These are phyloP conservation scores for Fragilariopsis cylindrus DNA, from an alignment of 108 stramenopile species.

Conservation along the genomic window DNA sequence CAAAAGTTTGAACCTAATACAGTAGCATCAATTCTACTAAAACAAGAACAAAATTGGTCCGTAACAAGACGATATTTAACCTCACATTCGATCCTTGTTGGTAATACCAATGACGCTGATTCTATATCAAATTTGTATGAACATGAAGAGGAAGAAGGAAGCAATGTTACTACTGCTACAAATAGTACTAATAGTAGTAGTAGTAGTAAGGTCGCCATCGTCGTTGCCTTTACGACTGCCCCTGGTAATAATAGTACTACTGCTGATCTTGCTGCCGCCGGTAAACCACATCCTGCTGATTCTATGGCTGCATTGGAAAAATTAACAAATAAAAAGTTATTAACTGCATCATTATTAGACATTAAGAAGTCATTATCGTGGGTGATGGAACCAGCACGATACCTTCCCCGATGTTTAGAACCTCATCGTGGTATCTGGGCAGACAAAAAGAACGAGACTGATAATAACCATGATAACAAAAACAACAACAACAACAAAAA, in stretches of 20 bases:
- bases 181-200: background rate
- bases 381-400: constrained; percentile 3
- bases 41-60: constrained; percentile 29
- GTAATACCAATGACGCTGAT: constrained; percentile 1
- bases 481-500: background rate
- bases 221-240: background rate
- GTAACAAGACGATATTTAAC: constrained; percentile 41
- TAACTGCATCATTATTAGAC: background rate
- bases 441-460: background rate
- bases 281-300: background rate
- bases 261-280: background rate
- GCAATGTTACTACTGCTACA: no score
- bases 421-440: constrained; percentile 35
- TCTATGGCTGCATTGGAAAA: background rate
- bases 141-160: background rate
- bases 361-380: no score
- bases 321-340: background rate
- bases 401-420: constrained; percentile 40
- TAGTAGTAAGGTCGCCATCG: background rate
- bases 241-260: background rate
- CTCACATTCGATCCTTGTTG: constrained; percentile 23
- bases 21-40: constrained; percentile 19
- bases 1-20: constrained; percentile 20
- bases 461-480: background rate
- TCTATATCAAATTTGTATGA: constrained; percentile 1